Conservation (phyloP, 2,329 filamentous ascomycete genomes). For the Polychaeton citri region DNA sequence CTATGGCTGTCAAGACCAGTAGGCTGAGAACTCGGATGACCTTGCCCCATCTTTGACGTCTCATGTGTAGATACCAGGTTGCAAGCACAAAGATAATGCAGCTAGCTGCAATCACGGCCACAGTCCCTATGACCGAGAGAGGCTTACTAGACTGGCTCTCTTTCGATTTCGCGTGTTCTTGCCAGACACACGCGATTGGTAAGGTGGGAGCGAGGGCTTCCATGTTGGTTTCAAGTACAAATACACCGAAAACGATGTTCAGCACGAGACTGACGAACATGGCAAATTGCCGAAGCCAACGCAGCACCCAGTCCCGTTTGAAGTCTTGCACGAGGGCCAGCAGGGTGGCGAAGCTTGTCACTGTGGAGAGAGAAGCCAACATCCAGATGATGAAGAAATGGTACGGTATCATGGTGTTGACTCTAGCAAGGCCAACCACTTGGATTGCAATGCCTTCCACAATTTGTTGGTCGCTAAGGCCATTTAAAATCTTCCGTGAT, state of each 20-base stretch:
- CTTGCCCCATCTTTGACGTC: slow-evolving; percentile 41
- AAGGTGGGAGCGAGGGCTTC: slow-evolving; percentile 38
- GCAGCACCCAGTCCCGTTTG: slow-evolving; percentile 51
- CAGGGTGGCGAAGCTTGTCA: slow-evolving; percentile 51
- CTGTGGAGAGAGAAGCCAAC: slow-evolving; percentile 49
- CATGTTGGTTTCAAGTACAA: slow-evolving; percentile 42
- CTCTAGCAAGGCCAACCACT: slow-evolving; percentile 47
- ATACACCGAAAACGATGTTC: slow-evolving; percentile 42
- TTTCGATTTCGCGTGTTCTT: slow-evolving; percentile 24
- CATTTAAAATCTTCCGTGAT: slow-evolving; percentile 49
- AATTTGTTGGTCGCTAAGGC: slow-evolving; percentile 56
- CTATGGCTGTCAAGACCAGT: slow-evolving; percentile 38
- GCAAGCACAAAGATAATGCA: slow-evolving; percentile 44
- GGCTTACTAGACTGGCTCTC: slow-evolving; percentile 23
- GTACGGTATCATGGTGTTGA: slow-evolving; percentile 47
- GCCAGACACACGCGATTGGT: slow-evolving; percentile 50
- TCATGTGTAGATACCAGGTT: slow-evolving; percentile 52
- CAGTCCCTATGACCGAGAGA: slow-evolving; percentile 41
- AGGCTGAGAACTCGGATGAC: slow-evolving; percentile 41
- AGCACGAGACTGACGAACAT: slow-evolving; percentile 54
- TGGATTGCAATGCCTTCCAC: slow-evolving; percentile 58
- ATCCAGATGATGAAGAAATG: slow-evolving; percentile 63
- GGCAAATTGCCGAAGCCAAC: slow-evolving; percentile 51
- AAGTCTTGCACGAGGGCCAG: slow-evolving; percentile 54
- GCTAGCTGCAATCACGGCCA: slow-evolving; percentile 48